These are phyloP conservation scores for Amauroascus niger DNA, from an alignment of 2,329 filamentous ascomycete genomes.

Conservation along the genomic window DNA sequence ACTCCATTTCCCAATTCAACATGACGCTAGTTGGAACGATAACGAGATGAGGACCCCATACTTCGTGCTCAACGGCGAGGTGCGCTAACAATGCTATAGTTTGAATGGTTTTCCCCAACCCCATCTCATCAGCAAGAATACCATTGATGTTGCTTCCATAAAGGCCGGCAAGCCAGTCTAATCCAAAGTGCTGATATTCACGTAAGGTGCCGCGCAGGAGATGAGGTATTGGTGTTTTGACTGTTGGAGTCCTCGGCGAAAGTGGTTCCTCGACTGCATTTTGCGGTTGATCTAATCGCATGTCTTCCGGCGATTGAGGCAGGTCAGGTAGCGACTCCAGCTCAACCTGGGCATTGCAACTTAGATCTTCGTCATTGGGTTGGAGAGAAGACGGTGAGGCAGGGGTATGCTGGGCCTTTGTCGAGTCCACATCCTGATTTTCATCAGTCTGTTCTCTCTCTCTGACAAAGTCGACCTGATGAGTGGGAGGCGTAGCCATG, in stretches of 20 bases:
- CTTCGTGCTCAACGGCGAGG: slow-evolving; percentile 75
- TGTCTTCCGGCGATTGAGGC: not conserved
- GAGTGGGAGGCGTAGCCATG: not conserved
- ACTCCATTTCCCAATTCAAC: slow-evolving; percentile 99
- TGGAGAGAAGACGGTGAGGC: not conserved
- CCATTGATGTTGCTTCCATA: slow-evolving; percentile 91
- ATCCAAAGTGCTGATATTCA: slow-evolving; percentile 92
- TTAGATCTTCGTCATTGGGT: not conserved
- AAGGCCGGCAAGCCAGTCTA: slow-evolving; percentile 91
- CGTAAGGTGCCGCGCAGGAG: slow-evolving; percentile 79
- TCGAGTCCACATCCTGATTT: not conserved
- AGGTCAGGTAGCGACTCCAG: not conserved
- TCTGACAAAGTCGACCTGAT: not conserved
- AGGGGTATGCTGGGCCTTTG: not conserved
- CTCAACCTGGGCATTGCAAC: not conserved
- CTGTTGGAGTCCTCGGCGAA: slow-evolving; percentile 1
- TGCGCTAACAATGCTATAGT: slow-evolving; percentile 91
- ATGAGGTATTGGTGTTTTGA: slow-evolving; percentile 65
- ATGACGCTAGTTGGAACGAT: slow-evolving; percentile 97
- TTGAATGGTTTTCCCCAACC: slow-evolving; percentile 94
- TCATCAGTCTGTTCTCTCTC: not conserved
- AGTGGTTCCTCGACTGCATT: not conserved
- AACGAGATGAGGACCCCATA: slow-evolving; percentile 93
- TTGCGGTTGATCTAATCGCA: not conserved
- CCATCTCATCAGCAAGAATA: slow-evolving; percentile 97